Evolutionary conservation across 768 basidiomycete genomes (phyloP).

Genomic region (Antrodiella citrinella): DNA sequence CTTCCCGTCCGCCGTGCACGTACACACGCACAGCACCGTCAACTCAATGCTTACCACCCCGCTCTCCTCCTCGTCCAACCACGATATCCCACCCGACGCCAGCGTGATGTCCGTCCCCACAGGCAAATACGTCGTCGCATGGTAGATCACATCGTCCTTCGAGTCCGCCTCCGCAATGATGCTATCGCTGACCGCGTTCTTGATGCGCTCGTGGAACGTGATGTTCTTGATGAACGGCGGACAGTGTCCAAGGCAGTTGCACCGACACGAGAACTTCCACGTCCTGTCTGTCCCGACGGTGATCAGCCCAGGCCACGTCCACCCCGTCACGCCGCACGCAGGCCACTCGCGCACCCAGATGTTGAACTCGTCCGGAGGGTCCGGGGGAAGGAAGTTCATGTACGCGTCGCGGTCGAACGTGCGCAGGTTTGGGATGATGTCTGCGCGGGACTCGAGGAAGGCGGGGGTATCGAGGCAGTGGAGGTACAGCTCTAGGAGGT

Average conservation of each 20-base stretch:
- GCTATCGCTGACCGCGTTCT: not conserved
- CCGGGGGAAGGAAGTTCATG: conserved; percentile 10
- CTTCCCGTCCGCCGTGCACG: not conserved
- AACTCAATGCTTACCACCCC: conserved; percentile 3
- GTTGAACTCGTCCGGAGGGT: conserved; percentile 15
- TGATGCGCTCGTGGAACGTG: conserved; percentile 3
- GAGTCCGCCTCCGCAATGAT: too few species aligned
- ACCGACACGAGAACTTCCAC: not conserved
- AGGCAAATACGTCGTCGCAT: conserved; percentile 5
- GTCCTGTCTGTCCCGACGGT: not conserved
- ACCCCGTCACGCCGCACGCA: conserved; percentile 12
- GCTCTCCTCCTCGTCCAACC: not conserved
- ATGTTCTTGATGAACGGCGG: conserved; percentile 8
- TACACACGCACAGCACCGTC: conserved; percentile 3
- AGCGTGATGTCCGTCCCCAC: conserved; percentile 3
- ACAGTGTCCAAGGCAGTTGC: not conserved
- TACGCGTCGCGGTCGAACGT: conserved; percentile 13
- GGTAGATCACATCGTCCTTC: not conserved
- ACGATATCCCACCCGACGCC: not conserved
- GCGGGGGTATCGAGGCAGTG: conserved; percentile 10
- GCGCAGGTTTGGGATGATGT: conserved; percentile 9
- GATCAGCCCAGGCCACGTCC: conserved; percentile 18
- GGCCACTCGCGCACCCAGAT: conserved; percentile 23
- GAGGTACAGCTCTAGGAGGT: conserved; percentile 16
- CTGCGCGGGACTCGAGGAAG: conserved; percentile 11